Conservation (phyloP, 306 rosid genomes). For the Malus fusca region DNA sequence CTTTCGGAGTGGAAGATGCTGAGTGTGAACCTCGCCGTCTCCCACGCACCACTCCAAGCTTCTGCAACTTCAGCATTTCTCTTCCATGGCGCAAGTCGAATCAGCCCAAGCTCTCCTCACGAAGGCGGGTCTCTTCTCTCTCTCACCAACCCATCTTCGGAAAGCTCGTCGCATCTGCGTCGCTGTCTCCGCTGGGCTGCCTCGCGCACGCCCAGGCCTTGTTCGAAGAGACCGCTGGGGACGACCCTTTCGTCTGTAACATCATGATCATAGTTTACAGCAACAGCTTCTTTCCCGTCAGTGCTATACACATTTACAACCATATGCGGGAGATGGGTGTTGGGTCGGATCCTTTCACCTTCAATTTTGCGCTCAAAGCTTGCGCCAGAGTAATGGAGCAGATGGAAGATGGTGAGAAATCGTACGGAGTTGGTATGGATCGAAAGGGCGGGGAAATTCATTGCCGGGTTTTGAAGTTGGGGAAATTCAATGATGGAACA, state of each 20-base stretch:
- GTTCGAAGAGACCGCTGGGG: constrained; percentile 42
- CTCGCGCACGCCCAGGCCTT: constrained; percentile 48
- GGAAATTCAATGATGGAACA: constrained; percentile 26
- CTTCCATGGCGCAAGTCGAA: constrained; percentile 42
- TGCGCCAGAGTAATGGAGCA: constrained; percentile 45
- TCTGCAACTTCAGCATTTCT: constrained; percentile 19
- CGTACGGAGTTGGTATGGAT: constrained; percentile 16
- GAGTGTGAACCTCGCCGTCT: constrained; percentile 4
- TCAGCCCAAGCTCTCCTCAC: constrained; percentile 38
- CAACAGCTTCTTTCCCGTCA: constrained; percentile 38
- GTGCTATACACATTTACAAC: constrained; percentile 37
- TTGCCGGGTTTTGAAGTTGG: constrained; percentile 37
- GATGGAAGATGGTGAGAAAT: constrained; percentile 13
- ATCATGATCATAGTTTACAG: constrained; percentile 68
- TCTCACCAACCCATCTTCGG: constrained; percentile 13
- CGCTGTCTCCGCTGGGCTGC: constrained; percentile 50
- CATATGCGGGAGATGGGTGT: constrained; percentile 26
- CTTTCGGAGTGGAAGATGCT: not conserved
- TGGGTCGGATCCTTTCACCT: constrained; percentile 40
- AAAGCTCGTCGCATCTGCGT: constrained; percentile 34
- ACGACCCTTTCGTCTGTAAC: constrained; percentile 40
- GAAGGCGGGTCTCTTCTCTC: constrained; percentile 37
- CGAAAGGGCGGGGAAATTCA: constrained; percentile 61
- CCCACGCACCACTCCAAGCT: constrained; percentile 17
- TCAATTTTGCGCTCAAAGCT: constrained; percentile 51